Conservation (phyloP, 2,329 filamentous ascomycete genomes). For the Penicillium oxalicum region DNA sequence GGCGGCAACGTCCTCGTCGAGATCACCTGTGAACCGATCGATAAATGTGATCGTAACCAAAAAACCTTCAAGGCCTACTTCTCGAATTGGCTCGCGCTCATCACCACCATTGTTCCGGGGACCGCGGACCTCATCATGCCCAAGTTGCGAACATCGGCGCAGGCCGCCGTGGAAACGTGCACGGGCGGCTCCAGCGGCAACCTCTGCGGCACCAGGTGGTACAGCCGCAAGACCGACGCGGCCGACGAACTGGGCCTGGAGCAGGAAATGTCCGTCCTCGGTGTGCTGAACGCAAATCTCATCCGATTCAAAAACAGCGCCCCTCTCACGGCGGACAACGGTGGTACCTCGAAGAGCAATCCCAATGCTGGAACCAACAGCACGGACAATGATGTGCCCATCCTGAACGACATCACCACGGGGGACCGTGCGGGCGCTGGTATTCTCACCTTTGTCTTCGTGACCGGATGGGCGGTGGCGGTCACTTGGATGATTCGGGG, state of each 20-base stretch:
- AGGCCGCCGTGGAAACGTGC: constrained; percentile 59
- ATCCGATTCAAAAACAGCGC: constrained; percentile 26
- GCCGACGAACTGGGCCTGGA: constrained; percentile 28
- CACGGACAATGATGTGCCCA: constrained; percentile 7
- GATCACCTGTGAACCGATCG: constrained; percentile 57
- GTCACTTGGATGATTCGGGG: constrained; percentile 30
- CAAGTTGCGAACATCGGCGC: constrained; percentile 53
- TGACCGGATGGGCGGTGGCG: constrained; percentile 22
- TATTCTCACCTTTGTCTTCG: constrained; percentile 29
- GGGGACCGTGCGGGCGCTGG: constrained; percentile 35
- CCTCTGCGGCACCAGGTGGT: constrained; percentile 50
- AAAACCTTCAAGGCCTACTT: constrained; percentile 67
- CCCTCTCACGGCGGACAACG: constrained; percentile 45
- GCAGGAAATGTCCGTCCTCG: constrained; percentile 38
- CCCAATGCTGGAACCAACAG: constrained; percentile 36
- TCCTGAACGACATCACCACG: constrained; percentile 24
- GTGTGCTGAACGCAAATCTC: constrained; percentile 30
- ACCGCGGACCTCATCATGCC: constrained; percentile 52
- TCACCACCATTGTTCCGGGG: constrained; percentile 57
- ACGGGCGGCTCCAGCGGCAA: constrained; percentile 51
- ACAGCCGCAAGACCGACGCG: constrained; percentile 32
- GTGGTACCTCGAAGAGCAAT: constrained; percentile 53
- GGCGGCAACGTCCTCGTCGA: constrained; percentile 58
- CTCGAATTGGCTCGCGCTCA: constrained; percentile 59
- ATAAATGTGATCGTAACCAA: constrained; percentile 66